These are phyloP conservation scores for Puya raimondii DNA, from an alignment of 176 grass and related monocot genomes.

Conservation along the genomic window DNA sequence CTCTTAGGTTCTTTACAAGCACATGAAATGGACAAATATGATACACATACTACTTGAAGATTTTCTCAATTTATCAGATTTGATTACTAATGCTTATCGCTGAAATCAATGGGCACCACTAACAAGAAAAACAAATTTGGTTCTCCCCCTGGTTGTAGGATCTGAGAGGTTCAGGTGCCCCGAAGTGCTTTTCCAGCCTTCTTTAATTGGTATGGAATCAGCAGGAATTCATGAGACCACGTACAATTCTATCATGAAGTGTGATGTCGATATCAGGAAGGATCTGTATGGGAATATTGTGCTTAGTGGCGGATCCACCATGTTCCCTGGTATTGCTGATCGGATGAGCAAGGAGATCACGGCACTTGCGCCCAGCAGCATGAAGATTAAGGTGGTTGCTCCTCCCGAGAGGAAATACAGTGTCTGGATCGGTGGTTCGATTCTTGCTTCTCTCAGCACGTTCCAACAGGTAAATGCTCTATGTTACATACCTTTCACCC, in stretches of 20 bases:
- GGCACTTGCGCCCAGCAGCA: constrained; percentile 1
- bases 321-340: background rate
- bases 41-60: no score
- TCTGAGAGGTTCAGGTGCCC: constrained; percentile 4
- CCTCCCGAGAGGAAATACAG: constrained; percentile 3
- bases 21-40: no score
- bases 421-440: background rate
- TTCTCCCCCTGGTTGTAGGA: no score
- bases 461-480: background rate
- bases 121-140: no score
- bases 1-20: no score
- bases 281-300: background rate
- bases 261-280: background rate
- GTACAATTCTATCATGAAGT: constrained; percentile 1
- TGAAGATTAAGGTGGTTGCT: constrained; percentile 4
- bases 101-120: no score
- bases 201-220: background rate
- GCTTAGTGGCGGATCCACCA: constrained; percentile 1
- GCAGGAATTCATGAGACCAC: background rate
- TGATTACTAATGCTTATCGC: no score
- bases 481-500: no score
- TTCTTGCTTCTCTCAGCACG: background rate
- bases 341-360: constrained; percentile 3
- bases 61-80: no score
- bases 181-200: background rate